Conservation (phyloP, 805 yeast genomes). For the Schizosaccharomyces japonicus region DNA sequence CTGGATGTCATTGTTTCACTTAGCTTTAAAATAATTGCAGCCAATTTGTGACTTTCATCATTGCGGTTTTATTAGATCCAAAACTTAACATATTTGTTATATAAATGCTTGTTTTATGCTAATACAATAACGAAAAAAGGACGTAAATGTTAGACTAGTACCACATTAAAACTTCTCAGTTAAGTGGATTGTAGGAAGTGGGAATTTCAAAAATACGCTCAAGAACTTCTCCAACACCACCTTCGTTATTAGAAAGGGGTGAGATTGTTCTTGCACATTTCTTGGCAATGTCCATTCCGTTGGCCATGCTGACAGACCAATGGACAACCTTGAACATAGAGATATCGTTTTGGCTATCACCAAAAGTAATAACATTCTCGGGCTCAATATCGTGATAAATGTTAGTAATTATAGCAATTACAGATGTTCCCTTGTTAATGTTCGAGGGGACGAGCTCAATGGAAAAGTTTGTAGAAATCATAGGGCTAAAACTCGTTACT, state of each 20-base stretch:
- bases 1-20: no score
- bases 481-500: background rate
- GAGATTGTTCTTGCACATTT: background rate
- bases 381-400: background rate
- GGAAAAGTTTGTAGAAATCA: background rate
- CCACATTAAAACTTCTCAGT: constrained; percentile 21
- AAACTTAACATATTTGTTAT: no score
- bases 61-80: no score
- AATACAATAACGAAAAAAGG: no score
- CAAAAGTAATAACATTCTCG: background rate
- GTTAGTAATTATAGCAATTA: background rate
- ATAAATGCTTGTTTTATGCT: no score
- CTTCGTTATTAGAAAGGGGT: background rate
- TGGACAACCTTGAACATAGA: background rate
- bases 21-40: no score
- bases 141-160: no score
- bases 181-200: constrained; percentile 20
- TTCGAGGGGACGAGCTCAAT: background rate
- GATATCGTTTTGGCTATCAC: constrained; percentile 2
- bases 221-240: constrained; percentile 4
- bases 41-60: no score
- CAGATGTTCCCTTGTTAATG: background rate
- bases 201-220: constrained; percentile 2
- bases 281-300: background rate
- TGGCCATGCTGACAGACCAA: background rate